phyloP scores from a whole-genome alignment of 139 green algal species.

The Dunaliella sp. region DNA sequence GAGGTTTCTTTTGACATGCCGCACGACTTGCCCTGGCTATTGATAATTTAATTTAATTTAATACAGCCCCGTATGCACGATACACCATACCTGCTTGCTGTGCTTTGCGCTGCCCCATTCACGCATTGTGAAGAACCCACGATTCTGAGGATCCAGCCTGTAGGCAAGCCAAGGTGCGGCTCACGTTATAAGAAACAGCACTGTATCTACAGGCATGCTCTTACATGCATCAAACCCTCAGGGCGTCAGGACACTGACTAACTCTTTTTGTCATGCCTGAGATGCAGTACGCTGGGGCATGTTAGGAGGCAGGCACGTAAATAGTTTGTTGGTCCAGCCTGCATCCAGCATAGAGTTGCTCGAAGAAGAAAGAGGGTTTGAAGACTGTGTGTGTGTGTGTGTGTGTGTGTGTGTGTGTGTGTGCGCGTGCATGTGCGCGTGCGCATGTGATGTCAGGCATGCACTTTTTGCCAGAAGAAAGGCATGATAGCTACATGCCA shows the following conservation, averaged over 20 bases:
- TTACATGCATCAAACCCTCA: background rate
- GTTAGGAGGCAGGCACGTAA: background rate
- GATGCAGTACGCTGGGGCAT: background rate
- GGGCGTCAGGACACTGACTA: background rate
- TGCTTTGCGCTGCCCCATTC: constrained; percentile 15
- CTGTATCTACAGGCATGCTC: too few species aligned
- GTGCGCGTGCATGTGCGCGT: background rate
- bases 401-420: background rate
- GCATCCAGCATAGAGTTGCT: background rate
- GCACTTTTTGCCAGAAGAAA: too few species aligned
- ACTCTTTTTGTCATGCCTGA: background rate
- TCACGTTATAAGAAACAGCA: background rate
- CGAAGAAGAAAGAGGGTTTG: too few species aligned
- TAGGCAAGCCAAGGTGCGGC: background rate
- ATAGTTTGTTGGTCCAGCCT: background rate
- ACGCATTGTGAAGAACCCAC: constrained; percentile 23
- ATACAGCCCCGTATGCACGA: background rate
- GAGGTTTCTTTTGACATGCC: too few species aligned
- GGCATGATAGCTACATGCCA: too few species aligned
- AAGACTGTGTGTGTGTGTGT: background rate
- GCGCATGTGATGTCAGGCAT: background rate
- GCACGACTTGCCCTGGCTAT: too few species aligned
- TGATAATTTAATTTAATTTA: too few species aligned
- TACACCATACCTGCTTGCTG: constrained; percentile 4
- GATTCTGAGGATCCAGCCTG: constrained; percentile 21